Percentiles rank a stretch among this genome's conserved stretches.
Conservation (phyloP, 768 basidiomycete genomes). For the Amanita polypyramis region DNA sequence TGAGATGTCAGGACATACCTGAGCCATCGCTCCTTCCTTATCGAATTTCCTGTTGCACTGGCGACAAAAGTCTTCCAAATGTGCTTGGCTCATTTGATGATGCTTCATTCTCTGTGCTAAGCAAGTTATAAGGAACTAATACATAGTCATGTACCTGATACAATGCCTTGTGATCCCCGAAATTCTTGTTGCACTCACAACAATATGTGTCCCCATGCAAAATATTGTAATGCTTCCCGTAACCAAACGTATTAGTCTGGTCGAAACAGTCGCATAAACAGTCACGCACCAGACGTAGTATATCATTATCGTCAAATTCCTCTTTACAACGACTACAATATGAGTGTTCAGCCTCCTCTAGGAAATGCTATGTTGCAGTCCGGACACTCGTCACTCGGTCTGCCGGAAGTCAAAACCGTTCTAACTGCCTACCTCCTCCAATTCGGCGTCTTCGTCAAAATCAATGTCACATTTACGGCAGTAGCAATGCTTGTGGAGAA, state of each 20-base stretch:
- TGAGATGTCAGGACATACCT: too few species aligned
- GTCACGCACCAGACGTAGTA: not conserved
- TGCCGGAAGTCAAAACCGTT: not conserved
- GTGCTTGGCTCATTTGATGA: too few species aligned
- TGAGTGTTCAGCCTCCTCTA: not conserved
- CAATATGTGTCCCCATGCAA: not conserved
- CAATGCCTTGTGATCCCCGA: not conserved
- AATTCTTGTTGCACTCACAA: not conserved
- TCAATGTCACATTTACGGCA: not conserved
- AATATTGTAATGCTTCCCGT: not conserved
- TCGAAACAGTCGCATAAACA: not conserved
- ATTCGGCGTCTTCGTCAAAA: not conserved
- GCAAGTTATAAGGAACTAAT: too few species aligned
- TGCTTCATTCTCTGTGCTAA: too few species aligned
- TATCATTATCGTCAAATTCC: not conserved
- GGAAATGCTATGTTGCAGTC: too few species aligned
- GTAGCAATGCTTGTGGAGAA: not conserved
- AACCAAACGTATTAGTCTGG: not conserved
- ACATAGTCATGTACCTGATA: not conserved
- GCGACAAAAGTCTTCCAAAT: too few species aligned
- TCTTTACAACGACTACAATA: not conserved
- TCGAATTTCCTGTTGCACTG: too few species aligned
- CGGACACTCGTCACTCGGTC: too few species aligned
- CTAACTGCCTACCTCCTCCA: not conserved
- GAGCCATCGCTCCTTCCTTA: too few species aligned